These are phyloP conservation scores for Xylariaceae sp. DNA, from an alignment of 2,329 filamentous ascomycete species.

Conservation along the genomic window DNA sequence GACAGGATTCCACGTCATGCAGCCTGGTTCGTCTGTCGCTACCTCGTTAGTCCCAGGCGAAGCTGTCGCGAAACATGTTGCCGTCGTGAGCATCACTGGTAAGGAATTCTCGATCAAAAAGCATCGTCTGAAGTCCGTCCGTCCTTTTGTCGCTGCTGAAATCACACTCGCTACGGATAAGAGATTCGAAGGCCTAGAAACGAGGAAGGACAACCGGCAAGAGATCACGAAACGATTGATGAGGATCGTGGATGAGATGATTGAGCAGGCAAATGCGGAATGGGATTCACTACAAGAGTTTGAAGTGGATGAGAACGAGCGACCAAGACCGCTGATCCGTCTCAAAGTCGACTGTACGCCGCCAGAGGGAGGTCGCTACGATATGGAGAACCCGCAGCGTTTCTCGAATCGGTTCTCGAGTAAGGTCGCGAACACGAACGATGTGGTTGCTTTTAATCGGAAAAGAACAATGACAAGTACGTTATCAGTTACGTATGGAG, in stretches of 20 bases:
- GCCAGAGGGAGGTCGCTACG: slow-evolving; percentile 77
- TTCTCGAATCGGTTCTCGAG: slow-evolving; percentile 89
- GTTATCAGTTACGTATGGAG: slow-evolving; percentile 16
- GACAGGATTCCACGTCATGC: slow-evolving; percentile 91
- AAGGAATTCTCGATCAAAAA: slow-evolving; percentile 75
- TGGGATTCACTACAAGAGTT: slow-evolving; percentile 76
- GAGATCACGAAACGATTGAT: slow-evolving; percentile 74
- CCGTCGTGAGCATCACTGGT: slow-evolving; percentile 77
- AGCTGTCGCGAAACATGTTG: slow-evolving; percentile 84
- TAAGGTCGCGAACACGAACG: slow-evolving; percentile 89
- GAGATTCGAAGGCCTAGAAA: slow-evolving; percentile 70
- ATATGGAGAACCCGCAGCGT: slow-evolving; percentile 90
- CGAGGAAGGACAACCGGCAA: slow-evolving; percentile 75
- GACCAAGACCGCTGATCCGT: slow-evolving; percentile 77
- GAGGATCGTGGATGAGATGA: slow-evolving; percentile 76
- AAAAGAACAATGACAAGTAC: slow-evolving; percentile 65
- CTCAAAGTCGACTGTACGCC: slow-evolving; percentile 87
- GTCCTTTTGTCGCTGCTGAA: slow-evolving; percentile 84
- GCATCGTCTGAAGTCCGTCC: slow-evolving; percentile 78
- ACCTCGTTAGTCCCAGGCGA: slow-evolving; percentile 89
- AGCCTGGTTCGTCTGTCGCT: slow-evolving; percentile 92
- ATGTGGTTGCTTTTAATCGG: slow-evolving; percentile 87
- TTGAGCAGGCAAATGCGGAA: slow-evolving; percentile 72
- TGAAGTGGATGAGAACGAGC: slow-evolving; percentile 51
- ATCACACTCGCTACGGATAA: slow-evolving; percentile 71